Conservation (phyloP, 345 rosid genomes). For the Citrus mangshanensis region DNA sequence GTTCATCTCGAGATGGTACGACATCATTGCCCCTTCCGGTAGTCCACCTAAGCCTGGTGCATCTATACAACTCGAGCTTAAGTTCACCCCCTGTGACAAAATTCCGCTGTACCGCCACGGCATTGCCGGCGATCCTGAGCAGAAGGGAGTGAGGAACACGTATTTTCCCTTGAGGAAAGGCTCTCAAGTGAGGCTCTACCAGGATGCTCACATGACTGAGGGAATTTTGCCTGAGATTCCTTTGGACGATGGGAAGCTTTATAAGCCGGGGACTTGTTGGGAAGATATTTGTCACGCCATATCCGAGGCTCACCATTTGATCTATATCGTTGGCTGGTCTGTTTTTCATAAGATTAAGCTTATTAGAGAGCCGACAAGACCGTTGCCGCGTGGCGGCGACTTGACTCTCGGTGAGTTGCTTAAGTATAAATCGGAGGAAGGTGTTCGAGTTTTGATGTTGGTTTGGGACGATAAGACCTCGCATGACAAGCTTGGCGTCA, state of each 20-base stretch:
- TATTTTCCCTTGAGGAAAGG: constrained; percentile 89
- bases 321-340: constrained; percentile 92
- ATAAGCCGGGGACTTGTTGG: constrained; percentile 65
- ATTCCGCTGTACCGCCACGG: constrained; percentile 48
- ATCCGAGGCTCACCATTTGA: constrained; percentile 91
- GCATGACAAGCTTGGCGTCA: constrained; percentile 57
- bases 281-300: constrained; percentile 90
- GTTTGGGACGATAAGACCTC: constrained; percentile 97
- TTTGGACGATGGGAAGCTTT: constrained; percentile 47
- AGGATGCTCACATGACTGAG: constrained; percentile 78
- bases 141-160: constrained; percentile 53
- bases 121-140: constrained; percentile 62
- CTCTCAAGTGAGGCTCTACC: constrained; percentile 59
- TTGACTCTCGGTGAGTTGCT: constrained; percentile 86
- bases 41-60: constrained; percentile 54
- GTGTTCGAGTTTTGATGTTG: constrained; percentile 80
- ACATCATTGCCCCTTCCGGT: constrained; percentile 38
- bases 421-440: constrained; percentile 91
- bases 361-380: constrained; percentile 67
- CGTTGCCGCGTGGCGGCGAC: constrained; percentile 65
- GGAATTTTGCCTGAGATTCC: constrained; percentile 40
- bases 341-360: constrained; percentile 76
- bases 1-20: constrained; percentile 49
- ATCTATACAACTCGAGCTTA: constrained; percentile 48
- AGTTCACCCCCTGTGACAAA: constrained; percentile 64